Evolutionary conservation across 148 eudicot genomes (phyloP), one percentile per base, ranked within the genome.

Genomic region (Chenopodium suecicum): DNA sequence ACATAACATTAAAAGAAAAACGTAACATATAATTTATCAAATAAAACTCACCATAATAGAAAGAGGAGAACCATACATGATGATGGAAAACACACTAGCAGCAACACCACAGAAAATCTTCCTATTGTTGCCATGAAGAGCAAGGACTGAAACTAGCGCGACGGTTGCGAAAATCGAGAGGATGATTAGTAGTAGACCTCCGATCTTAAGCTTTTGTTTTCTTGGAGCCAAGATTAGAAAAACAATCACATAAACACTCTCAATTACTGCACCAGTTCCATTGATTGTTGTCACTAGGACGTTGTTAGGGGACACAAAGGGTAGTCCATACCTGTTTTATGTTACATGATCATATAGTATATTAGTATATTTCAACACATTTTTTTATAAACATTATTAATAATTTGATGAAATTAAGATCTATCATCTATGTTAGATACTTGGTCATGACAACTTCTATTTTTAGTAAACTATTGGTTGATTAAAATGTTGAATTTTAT

Each of bases 41-140:
- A 41, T n/a, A 31, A 54, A 34, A 72, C 91, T 79, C 87, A 93
- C 94, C 97, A 93, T 93, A 88, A 93, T 86, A 25, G 97, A 89
- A 17, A 93, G 90, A 72, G 97, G 97, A 14, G 97, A 91, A 9
- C 88, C 97, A 79, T 93, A 95, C 98, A 94, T 95, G 27, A 95
- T 89, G 85, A 95, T 91, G 74, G 98, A 95, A 90, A 93, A 95
- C 27, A 95, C 81, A 67, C 93, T 81, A 32, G 97, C 94, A 12
- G 92, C 94, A 70, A 89, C 69, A 1, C 98, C 98, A 77, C 97
- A 93, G 79, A 93, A 88, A 17, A 95, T 67, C 84, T 90, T 95
- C 82, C 97, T 82, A 16, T 20, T 64, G 1, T 89, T 86, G 74
- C 82, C 91, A 79, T 93, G 94, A 79, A 94, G 89, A 37, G 94